Conservation (phyloP, 768 basidiomycete genomes). For the Calocybe cyanea region DNA sequence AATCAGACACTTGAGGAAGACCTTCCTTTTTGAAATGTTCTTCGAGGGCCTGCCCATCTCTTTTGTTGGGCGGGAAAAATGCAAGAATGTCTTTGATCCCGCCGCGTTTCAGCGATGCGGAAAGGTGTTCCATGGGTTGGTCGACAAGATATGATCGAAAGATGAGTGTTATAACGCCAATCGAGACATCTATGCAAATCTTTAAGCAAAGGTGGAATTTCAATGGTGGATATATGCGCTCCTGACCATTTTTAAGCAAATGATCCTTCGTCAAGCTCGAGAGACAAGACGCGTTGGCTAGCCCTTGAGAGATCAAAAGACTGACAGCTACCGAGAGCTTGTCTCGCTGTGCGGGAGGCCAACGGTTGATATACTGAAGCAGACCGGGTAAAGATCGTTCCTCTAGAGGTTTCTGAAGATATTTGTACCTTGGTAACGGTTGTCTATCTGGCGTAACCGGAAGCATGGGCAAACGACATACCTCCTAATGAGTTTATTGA, state of each 20-base stretch:
- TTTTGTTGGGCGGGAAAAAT: constrained; percentile 86
- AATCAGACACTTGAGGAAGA: constrained; percentile 80
- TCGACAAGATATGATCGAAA: constrained; percentile 79
- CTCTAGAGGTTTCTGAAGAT: constrained; percentile 96
- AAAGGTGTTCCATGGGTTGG: constrained; percentile 88
- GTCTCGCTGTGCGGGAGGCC: constrained; percentile 71
- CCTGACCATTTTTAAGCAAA: constrained; percentile 86
- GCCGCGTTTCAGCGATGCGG: constrained; percentile 74
- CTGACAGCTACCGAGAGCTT: constrained; percentile 83
- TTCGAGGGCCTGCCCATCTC: constrained; percentile 70
- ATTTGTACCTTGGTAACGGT: constrained; percentile 76
- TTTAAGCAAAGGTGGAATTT: not conserved
- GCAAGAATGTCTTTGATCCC: constrained; percentile 80
- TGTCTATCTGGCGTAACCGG: constrained; percentile 4
- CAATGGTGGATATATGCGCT: not conserved
- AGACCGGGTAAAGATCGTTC: constrained; percentile 76
- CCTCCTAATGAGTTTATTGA: constrained; percentile 96
- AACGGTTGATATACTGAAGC: constrained; percentile 87
- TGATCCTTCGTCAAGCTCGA: constrained; percentile 88
- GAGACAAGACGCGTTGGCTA: constrained; percentile 74
- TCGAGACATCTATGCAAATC: constrained; percentile 67
- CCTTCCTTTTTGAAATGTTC: constrained; percentile 83
- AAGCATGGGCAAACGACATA: constrained; percentile 21
- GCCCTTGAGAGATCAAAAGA: constrained; percentile 79
- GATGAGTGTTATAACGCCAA: constrained; percentile 71